These are phyloP conservation scores for Erigeron canadensis DNA, from an alignment of 129 eudicot genomes.

Conservation along the genomic window DNA sequence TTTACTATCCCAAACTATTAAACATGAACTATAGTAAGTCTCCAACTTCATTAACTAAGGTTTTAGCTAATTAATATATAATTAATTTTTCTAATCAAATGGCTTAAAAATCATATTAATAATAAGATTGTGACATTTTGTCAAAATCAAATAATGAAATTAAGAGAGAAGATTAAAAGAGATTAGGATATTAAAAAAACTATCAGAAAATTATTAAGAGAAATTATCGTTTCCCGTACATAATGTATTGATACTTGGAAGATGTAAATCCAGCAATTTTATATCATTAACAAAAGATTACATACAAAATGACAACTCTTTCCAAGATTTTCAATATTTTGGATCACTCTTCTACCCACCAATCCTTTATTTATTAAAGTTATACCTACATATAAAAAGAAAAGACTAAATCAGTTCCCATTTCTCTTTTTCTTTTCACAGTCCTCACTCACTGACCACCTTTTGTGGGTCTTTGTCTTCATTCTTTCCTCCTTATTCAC, in stretches of 20 bases:
- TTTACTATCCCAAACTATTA: no score
- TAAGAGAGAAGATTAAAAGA: no score
- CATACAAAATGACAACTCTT: conserved; percentile 1
- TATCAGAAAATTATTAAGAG: background rate
- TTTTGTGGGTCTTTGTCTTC: conserved; percentile 53
- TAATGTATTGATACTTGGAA: no score
- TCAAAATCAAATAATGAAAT: no score
- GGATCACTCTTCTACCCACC: conserved; percentile 21
- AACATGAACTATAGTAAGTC: no score
- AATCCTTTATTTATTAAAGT: background rate
- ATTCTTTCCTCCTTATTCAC: conserved; percentile 49
- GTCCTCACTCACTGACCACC: conserved; percentile 23
- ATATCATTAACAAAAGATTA: background rate
- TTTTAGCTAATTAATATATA: no score
- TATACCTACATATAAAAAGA: background rate
- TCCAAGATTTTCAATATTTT: conserved; percentile 14
- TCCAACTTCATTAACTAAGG: no score
- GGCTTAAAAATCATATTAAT: no score
- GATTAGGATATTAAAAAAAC: no score
- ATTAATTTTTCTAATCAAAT: no score
- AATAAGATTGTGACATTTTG: no score
- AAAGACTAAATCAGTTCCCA: background rate
- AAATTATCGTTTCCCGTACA: no score
- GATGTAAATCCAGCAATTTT: background rate
- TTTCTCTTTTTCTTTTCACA: conserved; percentile 12